A percentile compares a stretch with the other conserved stretches of the same genome.
Conservation (phyloP, 2,329 filamentous ascomycete species). For the Calonectria henricotiae region DNA sequence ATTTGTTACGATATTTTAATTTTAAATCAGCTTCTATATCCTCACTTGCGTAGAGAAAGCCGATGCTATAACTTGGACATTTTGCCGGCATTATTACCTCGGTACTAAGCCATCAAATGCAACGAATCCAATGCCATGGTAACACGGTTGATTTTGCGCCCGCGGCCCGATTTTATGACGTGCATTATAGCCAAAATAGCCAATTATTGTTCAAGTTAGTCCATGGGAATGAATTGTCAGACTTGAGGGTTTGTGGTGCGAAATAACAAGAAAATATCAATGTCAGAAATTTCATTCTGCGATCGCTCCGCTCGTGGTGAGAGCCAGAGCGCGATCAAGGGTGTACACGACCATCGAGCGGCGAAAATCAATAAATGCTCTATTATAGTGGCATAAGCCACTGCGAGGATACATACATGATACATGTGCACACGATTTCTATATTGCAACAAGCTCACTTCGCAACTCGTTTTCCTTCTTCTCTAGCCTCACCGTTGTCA, state of each 20-base stretch:
- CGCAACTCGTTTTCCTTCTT: conserved; percentile 5
- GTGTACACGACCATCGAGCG: too few species aligned
- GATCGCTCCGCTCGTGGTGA: too few species aligned
- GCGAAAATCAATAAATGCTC: too few species aligned
- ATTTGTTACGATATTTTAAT: neutral
- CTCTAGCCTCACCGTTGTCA: conserved; percentile 2
- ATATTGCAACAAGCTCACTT: neutral
- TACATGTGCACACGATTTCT: neutral
- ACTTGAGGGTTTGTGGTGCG: neutral
- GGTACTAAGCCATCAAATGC: neutral
- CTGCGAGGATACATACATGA: too few species aligned
- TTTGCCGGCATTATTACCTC: conserved; percentile 9
- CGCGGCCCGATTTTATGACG: conserved; percentile 5
- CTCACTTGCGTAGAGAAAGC: neutral
- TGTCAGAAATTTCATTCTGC: neutral
- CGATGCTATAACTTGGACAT: neutral
- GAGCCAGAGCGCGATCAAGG: too few species aligned
- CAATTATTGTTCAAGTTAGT: neutral
- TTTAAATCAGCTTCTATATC: neutral
- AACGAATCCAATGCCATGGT: neutral
- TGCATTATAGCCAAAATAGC: neutral
- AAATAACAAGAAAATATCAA: neutral
- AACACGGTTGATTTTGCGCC: neutral
- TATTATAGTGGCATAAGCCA: too few species aligned
- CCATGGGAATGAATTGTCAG: neutral